Evolutionary conservation across 352 stramenopile genomes (phyloP).

Genomic region (Phytophthora crassamura): DNA sequence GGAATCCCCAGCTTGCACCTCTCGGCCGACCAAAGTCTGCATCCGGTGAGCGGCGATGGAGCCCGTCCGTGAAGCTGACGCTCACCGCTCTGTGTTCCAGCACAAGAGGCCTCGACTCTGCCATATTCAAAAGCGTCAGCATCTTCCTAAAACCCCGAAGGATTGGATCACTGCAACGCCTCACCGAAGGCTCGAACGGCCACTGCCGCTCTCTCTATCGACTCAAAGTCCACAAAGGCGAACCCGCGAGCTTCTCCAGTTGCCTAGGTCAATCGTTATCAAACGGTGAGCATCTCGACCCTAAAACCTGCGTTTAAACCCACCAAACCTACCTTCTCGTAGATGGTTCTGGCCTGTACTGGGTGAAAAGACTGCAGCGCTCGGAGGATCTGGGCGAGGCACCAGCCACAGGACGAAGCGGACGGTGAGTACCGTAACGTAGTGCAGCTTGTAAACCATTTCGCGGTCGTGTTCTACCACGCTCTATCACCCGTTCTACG

Average conservation of each 20-base stretch:
- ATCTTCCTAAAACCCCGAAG: neutral
- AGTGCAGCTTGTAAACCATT: neutral
- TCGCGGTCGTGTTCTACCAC: slow-evolving; percentile 11
- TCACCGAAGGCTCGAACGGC: slow-evolving; percentile 72
- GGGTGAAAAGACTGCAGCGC: slow-evolving; percentile 62
- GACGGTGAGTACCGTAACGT: slow-evolving; percentile 30
- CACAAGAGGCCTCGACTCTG: slow-evolving; percentile 61
- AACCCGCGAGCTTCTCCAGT: slow-evolving; percentile 79
- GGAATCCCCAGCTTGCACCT: slow-evolving; percentile 12
- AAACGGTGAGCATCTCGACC: neutral
- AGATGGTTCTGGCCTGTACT: slow-evolving; percentile 56
- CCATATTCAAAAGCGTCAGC: slow-evolving; percentile 1
- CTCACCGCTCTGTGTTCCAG: slow-evolving; percentile 52
- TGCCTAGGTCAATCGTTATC: slow-evolving; percentile 16
- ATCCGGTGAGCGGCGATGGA: slow-evolving; percentile 29
- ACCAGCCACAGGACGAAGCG: slow-evolving; percentile 17
- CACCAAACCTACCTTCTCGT: slow-evolving; percentile 60
- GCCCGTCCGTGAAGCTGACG: slow-evolving; percentile 61
- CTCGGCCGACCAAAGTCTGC: slow-evolving; percentile 14
- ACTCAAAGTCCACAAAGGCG: slow-evolving; percentile 81
- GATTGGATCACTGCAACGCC: neutral
- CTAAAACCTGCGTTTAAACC: neutral
- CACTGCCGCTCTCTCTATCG: slow-evolving; percentile 54
- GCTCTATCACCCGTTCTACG: slow-evolving; percentile 19
- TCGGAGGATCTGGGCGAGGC: slow-evolving; percentile 57